These are phyloP conservation scores for Dentipellis fragilis DNA, from an alignment of 768 basidiomycete genomes.

Conservation along the genomic window DNA sequence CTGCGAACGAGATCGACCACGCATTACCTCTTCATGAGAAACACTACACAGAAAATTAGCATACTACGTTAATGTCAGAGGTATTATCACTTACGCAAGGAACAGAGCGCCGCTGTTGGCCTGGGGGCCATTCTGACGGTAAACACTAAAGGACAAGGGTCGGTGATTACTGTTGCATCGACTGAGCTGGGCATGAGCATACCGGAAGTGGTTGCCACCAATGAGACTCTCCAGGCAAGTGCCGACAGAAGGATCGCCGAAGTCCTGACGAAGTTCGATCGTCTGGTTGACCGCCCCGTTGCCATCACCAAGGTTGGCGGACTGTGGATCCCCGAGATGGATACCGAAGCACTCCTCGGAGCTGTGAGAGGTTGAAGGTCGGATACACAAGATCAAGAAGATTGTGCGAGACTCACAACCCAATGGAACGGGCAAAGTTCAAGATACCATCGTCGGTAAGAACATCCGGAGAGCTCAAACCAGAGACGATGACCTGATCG, in stretches of 20 bases:
- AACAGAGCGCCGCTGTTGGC: slow-evolving; percentile 25
- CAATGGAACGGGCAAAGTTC: slow-evolving; percentile 8
- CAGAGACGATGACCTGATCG: slow-evolving; percentile 10
- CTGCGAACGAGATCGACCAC: neutral
- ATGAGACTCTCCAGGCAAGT: slow-evolving; percentile 30
- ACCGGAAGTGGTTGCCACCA: slow-evolving; percentile 13
- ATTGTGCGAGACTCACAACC: slow-evolving; percentile 7
- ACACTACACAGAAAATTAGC: slow-evolving; percentile 9
- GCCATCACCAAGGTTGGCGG: slow-evolving; percentile 39
- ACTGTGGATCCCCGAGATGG: slow-evolving; percentile 27
- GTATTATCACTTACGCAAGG: slow-evolving; percentile 20
- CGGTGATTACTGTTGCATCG: too few relatives aligned
- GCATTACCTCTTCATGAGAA: slow-evolving; percentile 15
- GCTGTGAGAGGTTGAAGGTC: neutral
- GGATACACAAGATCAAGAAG: neutral
- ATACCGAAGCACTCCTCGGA: slow-evolving; percentile 20
- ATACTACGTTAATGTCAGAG: neutral
- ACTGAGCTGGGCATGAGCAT: neutral
- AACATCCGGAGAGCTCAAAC: slow-evolving; percentile 7
- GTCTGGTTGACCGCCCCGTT: slow-evolving; percentile 34
- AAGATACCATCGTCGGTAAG: slow-evolving; percentile 9
- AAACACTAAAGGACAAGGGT: slow-evolving; percentile 12
- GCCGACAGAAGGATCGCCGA: slow-evolving; percentile 24
- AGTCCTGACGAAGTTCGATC: slow-evolving; percentile 35
- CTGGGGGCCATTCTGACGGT: slow-evolving; percentile 20